Evolutionary conservation across 2,329 filamentous ascomycete species (phyloP).

Genomic region (Colletotrichum echinochloae): DNA sequence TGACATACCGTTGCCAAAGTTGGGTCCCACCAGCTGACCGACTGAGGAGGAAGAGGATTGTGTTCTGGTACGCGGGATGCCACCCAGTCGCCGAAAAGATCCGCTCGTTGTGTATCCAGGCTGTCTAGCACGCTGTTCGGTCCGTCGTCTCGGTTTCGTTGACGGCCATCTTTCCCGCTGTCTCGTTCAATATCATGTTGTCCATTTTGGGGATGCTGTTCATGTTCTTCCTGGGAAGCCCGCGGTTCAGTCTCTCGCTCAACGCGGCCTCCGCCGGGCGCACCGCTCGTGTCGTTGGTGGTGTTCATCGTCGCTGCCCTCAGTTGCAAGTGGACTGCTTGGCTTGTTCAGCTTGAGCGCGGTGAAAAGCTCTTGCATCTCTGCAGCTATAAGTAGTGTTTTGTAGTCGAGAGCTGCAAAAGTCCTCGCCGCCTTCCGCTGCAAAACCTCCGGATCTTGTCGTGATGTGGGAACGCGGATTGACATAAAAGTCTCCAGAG

Average conservation of each 20-base stretch:
- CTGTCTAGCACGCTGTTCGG: not conserved
- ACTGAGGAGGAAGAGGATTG: conserved; percentile 21
- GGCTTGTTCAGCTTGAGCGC: no score
- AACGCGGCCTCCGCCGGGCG: not conserved
- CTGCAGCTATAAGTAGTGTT: not conserved
- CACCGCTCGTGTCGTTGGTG: not conserved
- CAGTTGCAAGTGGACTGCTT: no score
- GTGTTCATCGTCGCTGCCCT: not conserved
- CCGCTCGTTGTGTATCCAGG: conserved; percentile 6
- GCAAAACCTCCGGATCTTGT: not conserved
- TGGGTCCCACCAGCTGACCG: conserved; percentile 34
- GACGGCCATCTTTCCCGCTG: not conserved
- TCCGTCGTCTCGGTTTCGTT: no score
- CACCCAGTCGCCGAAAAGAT: conserved; percentile 12
- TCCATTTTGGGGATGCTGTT: not conserved
- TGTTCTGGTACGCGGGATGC: conserved; percentile 13
- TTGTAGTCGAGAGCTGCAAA: not conserved
- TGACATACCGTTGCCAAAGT: conserved; percentile 7
- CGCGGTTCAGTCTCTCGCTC: not conserved
- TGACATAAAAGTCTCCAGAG: conserved; percentile 2
- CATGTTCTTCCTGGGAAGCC: not conserved
- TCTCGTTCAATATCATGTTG: not conserved
- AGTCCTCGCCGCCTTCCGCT: not conserved
- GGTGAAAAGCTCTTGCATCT: not conserved
- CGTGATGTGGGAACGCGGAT: not conserved